A percentile compares a stretch with the other conserved stretches of the same genome.
phyloP scores from a whole-genome alignment of 1,284 basidiomycete species.

The Sanghuangporus weigelae region DNA sequence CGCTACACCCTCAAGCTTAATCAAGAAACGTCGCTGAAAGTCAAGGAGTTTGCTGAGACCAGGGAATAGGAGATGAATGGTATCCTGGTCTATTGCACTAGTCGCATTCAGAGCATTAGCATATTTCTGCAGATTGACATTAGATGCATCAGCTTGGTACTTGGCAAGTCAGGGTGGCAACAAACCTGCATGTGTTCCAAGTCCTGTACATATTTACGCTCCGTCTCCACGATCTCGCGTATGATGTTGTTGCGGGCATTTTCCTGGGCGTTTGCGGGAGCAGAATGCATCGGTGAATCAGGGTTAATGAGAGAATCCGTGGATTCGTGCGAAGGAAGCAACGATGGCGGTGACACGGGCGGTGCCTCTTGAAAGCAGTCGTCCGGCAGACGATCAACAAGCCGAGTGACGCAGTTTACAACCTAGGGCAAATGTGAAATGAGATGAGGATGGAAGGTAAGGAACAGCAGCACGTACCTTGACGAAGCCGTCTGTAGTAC shows the following conservation, averaged over 20 bases:
- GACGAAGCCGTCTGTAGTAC: conserved; percentile 91
- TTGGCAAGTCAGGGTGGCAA: conserved; percentile 18
- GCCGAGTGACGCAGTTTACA: conserved; percentile 84
- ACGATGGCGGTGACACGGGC: conserved; percentile 51
- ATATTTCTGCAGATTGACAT: conserved; percentile 57
- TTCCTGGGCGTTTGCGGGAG: conserved; percentile 53
- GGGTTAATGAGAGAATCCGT: conserved; percentile 47
- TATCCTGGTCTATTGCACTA: conserved; percentile 88
- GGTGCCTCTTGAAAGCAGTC: conserved; percentile 65
- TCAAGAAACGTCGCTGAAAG: conserved; percentile 95
- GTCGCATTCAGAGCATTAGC: conserved; percentile 74
- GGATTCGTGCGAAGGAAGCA: conserved; percentile 49
- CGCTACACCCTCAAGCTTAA: conserved; percentile 85
- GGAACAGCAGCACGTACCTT: conserved; percentile 54
- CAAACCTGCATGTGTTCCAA: conserved; percentile 93
- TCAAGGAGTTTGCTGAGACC: conserved; percentile 95
- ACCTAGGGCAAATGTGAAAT: conserved; percentile 48
- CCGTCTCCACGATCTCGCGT: conserved; percentile 87
- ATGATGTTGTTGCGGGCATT: conserved; percentile 75
- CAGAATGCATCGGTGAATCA: conserved; percentile 33
- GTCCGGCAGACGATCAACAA: conserved; percentile 78
- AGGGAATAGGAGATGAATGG: conserved; percentile 93
- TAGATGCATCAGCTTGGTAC: conserved; percentile 10
- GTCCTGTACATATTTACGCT: conserved; percentile 97
- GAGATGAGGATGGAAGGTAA: not conserved